Conservation (phyloP, 2,329 filamentous ascomycete genomes). For the Sporothrix sp. region DNA sequence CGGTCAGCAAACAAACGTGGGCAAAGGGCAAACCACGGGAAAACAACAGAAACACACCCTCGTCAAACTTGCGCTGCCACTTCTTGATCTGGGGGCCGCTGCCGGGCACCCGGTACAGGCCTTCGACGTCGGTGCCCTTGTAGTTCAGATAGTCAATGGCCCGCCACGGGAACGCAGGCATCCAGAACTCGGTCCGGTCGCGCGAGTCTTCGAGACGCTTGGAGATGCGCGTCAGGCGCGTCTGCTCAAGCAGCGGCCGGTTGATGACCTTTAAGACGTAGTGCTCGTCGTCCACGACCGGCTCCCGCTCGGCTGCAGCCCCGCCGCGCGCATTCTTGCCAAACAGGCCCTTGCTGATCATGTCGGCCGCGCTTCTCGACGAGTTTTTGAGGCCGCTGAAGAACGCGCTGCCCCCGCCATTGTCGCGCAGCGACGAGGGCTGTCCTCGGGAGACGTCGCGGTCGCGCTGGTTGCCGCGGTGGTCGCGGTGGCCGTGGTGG, state of each 20-base stretch:
- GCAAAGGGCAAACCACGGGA: too few species aligned
- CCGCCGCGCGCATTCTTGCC: conserved; percentile 67
- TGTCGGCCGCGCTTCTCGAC: conserved; percentile 65
- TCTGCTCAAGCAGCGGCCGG: conserved; percentile 76
- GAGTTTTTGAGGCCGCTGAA: conserved; percentile 65
- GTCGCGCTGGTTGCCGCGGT: conserved; percentile 27
- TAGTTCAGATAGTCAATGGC: conserved; percentile 96
- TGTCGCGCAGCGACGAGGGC: conserved; percentile 49
- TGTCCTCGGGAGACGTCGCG: conserved; percentile 39
- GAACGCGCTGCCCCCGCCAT: conserved; percentile 52
- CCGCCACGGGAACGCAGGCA: conserved; percentile 90
- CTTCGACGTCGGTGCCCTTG: conserved; percentile 87
- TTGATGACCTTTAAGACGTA: conserved; percentile 82
- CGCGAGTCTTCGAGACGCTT: conserved; percentile 77
- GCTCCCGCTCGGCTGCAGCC: conserved; percentile 56
- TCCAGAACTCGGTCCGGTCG: conserved; percentile 98
- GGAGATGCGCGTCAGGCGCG: conserved; percentile 81
- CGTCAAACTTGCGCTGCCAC: conserved; percentile 86
- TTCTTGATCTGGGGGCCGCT: conserved; percentile 85
- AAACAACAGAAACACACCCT: conserved; percentile 43
- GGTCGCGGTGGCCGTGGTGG: neutral
- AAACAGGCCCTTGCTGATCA: conserved; percentile 73
- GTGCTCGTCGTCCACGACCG: conserved; percentile 64
- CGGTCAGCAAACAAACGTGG: neutral
- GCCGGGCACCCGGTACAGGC: conserved; percentile 83